A percentile compares a stretch with the other conserved stretches of the same genome.
phyloP scores from a whole-genome alignment of 371 early-diverging fungal genomes.

The Synchytrium microbalum region DNA sequence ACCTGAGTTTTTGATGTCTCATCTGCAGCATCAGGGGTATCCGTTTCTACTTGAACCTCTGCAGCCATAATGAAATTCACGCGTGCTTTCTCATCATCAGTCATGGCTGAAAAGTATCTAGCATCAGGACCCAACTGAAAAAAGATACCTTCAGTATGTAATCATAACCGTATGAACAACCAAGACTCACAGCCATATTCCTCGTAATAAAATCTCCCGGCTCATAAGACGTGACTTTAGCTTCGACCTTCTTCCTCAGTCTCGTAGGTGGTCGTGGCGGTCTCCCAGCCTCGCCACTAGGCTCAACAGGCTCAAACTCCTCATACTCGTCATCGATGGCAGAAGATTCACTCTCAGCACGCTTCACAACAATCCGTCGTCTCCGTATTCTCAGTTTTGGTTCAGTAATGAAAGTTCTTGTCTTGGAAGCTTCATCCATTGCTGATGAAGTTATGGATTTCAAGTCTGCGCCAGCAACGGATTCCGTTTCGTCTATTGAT shows the following conservation, averaged over 20 bases:
- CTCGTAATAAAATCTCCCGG: slow-evolving; percentile 38
- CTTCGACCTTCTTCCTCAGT: background rate
- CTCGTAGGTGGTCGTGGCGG: slow-evolving; percentile 5
- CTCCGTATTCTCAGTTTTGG: slow-evolving; percentile 20
- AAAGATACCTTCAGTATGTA: background rate
- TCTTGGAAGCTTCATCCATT: slow-evolving; percentile 18
- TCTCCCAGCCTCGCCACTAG: slow-evolving; percentile 1
- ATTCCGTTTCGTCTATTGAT: background rate
- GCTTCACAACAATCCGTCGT: background rate
- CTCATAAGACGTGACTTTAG: slow-evolving; percentile 25
- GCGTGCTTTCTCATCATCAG: slow-evolving; percentile 34
- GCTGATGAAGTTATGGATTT: background rate
- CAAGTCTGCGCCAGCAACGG: background rate
- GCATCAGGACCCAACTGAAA: slow-evolving; percentile 39
- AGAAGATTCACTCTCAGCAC: slow-evolving; percentile 10
- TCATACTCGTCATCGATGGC: slow-evolving; percentile 9
- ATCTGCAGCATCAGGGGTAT: background rate
- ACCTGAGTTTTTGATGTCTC: background rate
- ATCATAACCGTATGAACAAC: slow-evolving; percentile 2
- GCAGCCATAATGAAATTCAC: slow-evolving; percentile 23
- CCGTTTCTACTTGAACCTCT: background rate
- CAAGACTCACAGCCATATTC: slow-evolving; percentile 29
- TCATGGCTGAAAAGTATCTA: slow-evolving; percentile 40
- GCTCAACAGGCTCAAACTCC: slow-evolving; percentile 3
- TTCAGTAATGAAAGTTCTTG: slow-evolving; percentile 36